These are phyloP conservation scores for Metschnikowia colocasiae DNA, from an alignment of 805 yeast species.

Conservation along the genomic window DNA sequence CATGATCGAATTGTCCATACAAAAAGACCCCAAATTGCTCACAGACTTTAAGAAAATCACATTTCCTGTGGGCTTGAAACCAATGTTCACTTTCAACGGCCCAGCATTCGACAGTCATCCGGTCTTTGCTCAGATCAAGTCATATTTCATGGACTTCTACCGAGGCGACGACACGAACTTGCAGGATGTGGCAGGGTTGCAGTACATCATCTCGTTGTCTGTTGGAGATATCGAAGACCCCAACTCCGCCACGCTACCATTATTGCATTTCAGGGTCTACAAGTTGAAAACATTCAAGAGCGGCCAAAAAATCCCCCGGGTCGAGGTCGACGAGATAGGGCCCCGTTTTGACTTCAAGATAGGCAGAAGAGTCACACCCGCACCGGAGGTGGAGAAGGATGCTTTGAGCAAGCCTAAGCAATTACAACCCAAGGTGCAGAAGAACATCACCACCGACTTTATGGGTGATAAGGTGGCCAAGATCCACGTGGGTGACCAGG, in stretches of 20 bases:
- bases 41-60: conserved; percentile 77
- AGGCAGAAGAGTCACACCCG: conserved; percentile 80
- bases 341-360: conserved; percentile 91
- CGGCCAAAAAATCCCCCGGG: conserved; percentile 88
- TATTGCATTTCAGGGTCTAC: conserved; percentile 87
- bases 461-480: conserved; percentile 98
- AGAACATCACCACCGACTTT: conserved; percentile 81
- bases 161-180: conserved; percentile 76
- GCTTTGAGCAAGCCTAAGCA: conserved; percentile 80
- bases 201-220: conserved; percentile 79
- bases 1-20: conserved; percentile 84
- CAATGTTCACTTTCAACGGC: conserved; percentile 92
- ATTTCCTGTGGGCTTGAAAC: conserved; percentile 85
- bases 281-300: conserved; percentile 75
- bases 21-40: conserved; percentile 62
- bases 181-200: conserved; percentile 93
- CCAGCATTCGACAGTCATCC: conserved; percentile 89
- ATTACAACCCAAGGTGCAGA: conserved; percentile 74
- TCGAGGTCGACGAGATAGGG: conserved; percentile 91
- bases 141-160: conserved; percentile 86
- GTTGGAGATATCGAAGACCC: conserved; percentile 73
- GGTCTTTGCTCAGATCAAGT: conserved; percentile 76
- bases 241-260: conserved; percentile 69
- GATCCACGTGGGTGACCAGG: conserved; percentile 95
- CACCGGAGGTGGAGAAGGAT: conserved; percentile 86